Conservation (phyloP, 805 yeast genomes). For the Groenewaldozyma tartarivorans region DNA sequence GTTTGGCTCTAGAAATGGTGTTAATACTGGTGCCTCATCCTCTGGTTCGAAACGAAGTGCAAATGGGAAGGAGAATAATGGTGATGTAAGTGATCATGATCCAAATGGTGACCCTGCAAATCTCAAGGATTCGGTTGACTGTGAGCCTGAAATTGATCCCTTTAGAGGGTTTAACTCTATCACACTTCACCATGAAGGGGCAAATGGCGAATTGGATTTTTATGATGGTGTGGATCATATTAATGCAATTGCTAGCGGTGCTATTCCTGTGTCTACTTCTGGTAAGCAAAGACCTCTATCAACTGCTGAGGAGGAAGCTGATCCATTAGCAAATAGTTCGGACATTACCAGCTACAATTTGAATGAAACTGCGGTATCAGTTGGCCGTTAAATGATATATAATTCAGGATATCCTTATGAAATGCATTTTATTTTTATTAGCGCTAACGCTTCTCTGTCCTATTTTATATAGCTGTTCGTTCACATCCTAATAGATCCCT, state of each 20-base stretch:
- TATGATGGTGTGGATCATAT: constrained; percentile 30
- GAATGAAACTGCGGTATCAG: too few species aligned
- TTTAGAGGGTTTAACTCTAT: constrained; percentile 79
- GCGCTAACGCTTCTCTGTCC: too few species aligned
- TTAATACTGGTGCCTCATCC: not conserved
- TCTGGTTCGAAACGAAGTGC: not conserved
- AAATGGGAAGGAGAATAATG: not conserved
- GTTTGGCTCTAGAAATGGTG: constrained; percentile 17
- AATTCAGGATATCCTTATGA: too few species aligned
- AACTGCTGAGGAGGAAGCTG: constrained; percentile 1
- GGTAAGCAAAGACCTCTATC: not conserved
- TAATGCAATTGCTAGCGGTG: constrained; percentile 3
- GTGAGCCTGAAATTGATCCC: constrained; percentile 67
- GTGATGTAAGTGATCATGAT: not conserved
- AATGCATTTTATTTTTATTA: too few species aligned
- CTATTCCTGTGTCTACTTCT: constrained; percentile 1
- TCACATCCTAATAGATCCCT: too few species aligned
- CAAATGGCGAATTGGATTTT: constrained; percentile 25
- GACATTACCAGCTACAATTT: constrained; percentile 1
- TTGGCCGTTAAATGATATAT: too few species aligned
- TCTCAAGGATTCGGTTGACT: constrained; percentile 4
- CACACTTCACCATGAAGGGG: constrained; percentile 69
- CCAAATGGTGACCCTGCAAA: constrained; percentile 21
- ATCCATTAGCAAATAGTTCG: constrained; percentile 3
- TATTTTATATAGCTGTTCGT: too few species aligned